phyloP scores from a whole-genome alignment of 139 green algal genomes.

The Ulvella scutata region DNA sequence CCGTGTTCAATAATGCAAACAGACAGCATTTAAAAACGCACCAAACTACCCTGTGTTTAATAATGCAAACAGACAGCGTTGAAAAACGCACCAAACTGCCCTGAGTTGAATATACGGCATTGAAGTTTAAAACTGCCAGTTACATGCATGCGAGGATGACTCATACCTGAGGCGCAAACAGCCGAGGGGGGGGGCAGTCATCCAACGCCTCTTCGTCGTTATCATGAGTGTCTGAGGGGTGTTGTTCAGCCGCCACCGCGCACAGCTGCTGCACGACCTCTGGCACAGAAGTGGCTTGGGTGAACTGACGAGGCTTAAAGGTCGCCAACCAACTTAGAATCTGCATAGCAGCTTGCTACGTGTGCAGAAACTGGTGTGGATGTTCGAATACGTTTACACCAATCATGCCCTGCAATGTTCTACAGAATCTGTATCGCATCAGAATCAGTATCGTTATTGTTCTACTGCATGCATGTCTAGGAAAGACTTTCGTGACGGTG shows the following conservation, averaged over 20 bases:
- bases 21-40: too few species aligned
- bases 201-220: too few species aligned
- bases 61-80: too few species aligned
- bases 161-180: too few species aligned
- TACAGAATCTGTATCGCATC: not conserved
- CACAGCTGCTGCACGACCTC: conserved; percentile 34
- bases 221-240: conserved; percentile 18
- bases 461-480: not conserved
- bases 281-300: conserved; percentile 24
- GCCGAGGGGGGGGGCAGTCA: too few species aligned
- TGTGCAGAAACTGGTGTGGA: not conserved
- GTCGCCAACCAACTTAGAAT: conserved; percentile 17
- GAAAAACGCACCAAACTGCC: too few species aligned
- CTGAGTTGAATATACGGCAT: too few species aligned
- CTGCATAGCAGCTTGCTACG: not conserved
- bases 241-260: conserved; percentile 30
- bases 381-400: not conserved
- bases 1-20: too few species aligned
- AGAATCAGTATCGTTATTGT: not conserved
- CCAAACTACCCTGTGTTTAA: too few species aligned
- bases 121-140: too few species aligned
- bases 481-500: not conserved
- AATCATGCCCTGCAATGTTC: not conserved
- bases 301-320: conserved; percentile 59
- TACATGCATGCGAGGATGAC: too few species aligned